A percentile compares a stretch with the other conserved stretches of the same genome.
phyloP scores from a whole-genome alignment of 2,329 filamentous ascomycete genomes.

The Ceratocystiopsis brevicomis region DNA sequence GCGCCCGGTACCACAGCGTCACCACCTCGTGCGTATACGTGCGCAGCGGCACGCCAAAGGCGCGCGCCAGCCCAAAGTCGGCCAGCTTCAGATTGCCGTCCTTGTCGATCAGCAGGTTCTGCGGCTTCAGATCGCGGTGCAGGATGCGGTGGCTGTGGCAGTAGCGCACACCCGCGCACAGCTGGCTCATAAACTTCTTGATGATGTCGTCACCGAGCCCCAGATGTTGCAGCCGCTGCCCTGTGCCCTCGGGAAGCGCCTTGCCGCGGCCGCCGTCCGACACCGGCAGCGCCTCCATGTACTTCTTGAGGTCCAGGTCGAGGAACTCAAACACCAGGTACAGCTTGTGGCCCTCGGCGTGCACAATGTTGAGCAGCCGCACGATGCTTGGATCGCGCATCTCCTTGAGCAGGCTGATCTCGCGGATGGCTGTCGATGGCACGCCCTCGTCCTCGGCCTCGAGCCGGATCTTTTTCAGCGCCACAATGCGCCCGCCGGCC shows the following conservation, averaged over 20 bases:
- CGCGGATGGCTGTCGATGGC: slow-evolving; percentile 73
- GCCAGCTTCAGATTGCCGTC: slow-evolving; percentile 77
- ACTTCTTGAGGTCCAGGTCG: slow-evolving; percentile 78
- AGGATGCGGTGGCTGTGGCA: slow-evolving; percentile 72
- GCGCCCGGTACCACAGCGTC: slow-evolving; percentile 74
- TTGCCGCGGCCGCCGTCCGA: slow-evolving; percentile 66
- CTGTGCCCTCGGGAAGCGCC: slow-evolving; percentile 56
- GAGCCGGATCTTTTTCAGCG: slow-evolving; percentile 80
- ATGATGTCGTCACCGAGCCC: slow-evolving; percentile 64
- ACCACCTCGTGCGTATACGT: slow-evolving; percentile 89
- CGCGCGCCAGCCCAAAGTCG: slow-evolving; percentile 72
- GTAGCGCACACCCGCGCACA: slow-evolving; percentile 63
- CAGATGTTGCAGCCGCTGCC: slow-evolving; percentile 40
- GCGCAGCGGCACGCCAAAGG: slow-evolving; percentile 71
- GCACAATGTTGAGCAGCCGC: slow-evolving; percentile 69
- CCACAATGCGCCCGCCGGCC: slow-evolving; percentile 63
- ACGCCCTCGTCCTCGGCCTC: slow-evolving; percentile 85
- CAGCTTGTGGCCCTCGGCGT: slow-evolving; percentile 79
- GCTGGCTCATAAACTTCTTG: slow-evolving; percentile 79
- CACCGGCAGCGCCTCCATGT: slow-evolving; percentile 75
- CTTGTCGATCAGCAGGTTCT: slow-evolving; percentile 66
- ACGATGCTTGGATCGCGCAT: slow-evolving; percentile 84
- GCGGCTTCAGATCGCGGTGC: slow-evolving; percentile 70
- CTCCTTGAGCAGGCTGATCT: slow-evolving; percentile 81
- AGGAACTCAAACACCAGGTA: slow-evolving; percentile 82